Evolutionary conservation across 2,329 filamentous ascomycete species (phyloP).

Genomic region (Epichloe glyceriae): DNA sequence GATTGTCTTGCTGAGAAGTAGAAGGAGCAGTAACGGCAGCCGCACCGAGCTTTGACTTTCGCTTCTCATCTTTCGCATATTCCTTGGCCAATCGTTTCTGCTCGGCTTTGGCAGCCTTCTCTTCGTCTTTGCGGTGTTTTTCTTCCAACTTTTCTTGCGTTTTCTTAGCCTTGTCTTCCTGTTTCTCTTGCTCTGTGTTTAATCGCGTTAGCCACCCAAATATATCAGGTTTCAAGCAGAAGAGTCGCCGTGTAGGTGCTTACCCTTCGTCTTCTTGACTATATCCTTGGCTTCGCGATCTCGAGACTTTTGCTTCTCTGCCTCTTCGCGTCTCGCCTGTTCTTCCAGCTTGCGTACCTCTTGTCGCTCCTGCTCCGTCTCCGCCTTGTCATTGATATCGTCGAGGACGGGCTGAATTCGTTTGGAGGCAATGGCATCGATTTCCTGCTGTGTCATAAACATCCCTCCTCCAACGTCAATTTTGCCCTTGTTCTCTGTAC

Average conservation of each 20-base stretch:
- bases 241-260: conserved; percentile 13
- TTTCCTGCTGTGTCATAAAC: conserved; percentile 63
- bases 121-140: conserved; percentile 17
- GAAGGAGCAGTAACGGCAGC: conserved; percentile 4
- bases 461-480: conserved; percentile 67
- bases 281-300: conserved; percentile 41
- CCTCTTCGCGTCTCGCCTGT: conserved; percentile 40
- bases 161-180: conserved; percentile 19
- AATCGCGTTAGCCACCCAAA: conserved; percentile 7
- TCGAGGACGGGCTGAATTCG: conserved; percentile 74
- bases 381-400: conserved; percentile 69
- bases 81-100: conserved; percentile 28
- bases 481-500: conserved; percentile 41
- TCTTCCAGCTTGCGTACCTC: conserved; percentile 51
- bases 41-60: conserved; percentile 23
- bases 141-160: conserved; percentile 8
- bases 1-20: conserved; percentile 1
- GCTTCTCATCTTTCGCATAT: conserved; percentile 29
- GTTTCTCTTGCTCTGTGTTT: conserved; percentile 31
- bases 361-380: conserved; percentile 55
- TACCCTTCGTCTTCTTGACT: conserved; percentile 45
- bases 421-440: conserved; percentile 65
- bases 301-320: conserved; percentile 31
- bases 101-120: conserved; percentile 38
- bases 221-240: too few relatives aligned